phyloP scores from a whole-genome alignment of 169 alveolate species.

The Condylostoma magnum region DNA sequence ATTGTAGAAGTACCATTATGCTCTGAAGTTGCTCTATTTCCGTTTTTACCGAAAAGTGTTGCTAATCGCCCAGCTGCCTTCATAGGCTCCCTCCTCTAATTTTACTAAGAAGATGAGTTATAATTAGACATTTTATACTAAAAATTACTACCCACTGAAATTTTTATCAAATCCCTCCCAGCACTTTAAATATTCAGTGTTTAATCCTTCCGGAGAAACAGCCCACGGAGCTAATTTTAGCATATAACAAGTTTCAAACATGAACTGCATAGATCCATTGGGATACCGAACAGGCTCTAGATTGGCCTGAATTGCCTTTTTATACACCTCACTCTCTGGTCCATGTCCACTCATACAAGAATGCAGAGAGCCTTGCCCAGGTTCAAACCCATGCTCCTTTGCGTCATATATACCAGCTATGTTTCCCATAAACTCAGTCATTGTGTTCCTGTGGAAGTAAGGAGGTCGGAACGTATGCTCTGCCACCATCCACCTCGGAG shows the following conservation, averaged over 20 bases:
- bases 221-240: constrained; percentile 42
- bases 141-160: background rate
- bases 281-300: constrained; percentile 58
- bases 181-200: constrained; percentile 23
- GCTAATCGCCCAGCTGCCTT: background rate
- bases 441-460: constrained; percentile 80
- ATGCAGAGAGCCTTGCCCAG: constrained; percentile 76
- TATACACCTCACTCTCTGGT: constrained; percentile 76
- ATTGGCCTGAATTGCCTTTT: constrained; percentile 54
- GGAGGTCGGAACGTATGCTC: constrained; percentile 88
- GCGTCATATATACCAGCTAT: constrained; percentile 83
- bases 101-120: background rate
- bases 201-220: background rate
- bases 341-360: constrained; percentile 79
- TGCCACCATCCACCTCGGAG: constrained; percentile 81
- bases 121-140: background rate
- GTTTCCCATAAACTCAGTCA: constrained; percentile 88
- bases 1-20: background rate
- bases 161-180: constrained; percentile 33
- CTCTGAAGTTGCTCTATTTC: constrained; percentile 10
- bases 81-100: background rate
- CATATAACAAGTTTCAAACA: constrained; percentile 74
- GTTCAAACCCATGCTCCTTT: constrained; percentile 70
- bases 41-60: background rate
- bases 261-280: constrained; percentile 67